Conservation (phyloP, 2,329 filamentous ascomycete species). For the Beauveria brongniartii region DNA sequence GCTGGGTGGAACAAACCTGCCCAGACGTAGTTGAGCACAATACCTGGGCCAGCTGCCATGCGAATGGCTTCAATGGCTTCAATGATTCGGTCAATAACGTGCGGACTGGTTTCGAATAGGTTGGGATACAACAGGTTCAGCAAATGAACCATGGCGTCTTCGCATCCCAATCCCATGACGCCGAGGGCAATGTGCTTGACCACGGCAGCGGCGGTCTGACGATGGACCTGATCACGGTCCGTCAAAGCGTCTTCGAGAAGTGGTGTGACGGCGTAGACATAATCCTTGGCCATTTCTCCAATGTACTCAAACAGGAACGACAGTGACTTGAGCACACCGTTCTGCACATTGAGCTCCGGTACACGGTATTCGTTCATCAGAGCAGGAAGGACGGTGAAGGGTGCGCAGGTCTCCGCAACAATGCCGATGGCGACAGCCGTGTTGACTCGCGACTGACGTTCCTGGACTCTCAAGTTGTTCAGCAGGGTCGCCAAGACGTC, state of each 20-base stretch:
- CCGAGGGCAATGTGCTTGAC: constrained; percentile 97
- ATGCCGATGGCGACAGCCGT: constrained; percentile 98
- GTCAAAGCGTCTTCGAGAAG: constrained; percentile 94
- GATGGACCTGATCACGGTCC: constrained; percentile 94
- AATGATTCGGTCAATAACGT: constrained; percentile 96
- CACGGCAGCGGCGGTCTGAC: constrained; percentile 90
- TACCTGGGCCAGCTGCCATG: constrained; percentile 83
- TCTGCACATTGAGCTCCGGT: constrained; percentile 96
- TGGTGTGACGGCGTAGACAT: constrained; percentile 95
- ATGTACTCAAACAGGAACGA: constrained; percentile 99
- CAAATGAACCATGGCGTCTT: constrained; percentile 96
- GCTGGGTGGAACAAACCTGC: constrained; percentile 95
- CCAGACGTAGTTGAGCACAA: constrained; percentile 98
- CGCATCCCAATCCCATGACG: constrained; percentile 93
- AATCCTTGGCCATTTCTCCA: constrained; percentile 98
- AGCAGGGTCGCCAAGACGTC: constrained; percentile 92
- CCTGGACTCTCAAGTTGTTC: constrained; percentile 94
- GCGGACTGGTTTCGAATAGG: constrained; percentile 92
- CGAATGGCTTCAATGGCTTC: constrained; percentile 95
- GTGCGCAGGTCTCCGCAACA: constrained; percentile 94
- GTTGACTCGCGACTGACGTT: constrained; percentile 96
- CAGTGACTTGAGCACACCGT: constrained; percentile 92
- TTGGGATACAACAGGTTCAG: constrained; percentile 96
- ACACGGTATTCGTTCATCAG: constrained; percentile 99
- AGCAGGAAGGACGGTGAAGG: constrained; percentile 96